A percentile compares a stretch with the other conserved stretches of the same genome.
Conservation (phyloP, 2,329 filamentous ascomycete genomes). For the Aspergillus fructus region DNA sequence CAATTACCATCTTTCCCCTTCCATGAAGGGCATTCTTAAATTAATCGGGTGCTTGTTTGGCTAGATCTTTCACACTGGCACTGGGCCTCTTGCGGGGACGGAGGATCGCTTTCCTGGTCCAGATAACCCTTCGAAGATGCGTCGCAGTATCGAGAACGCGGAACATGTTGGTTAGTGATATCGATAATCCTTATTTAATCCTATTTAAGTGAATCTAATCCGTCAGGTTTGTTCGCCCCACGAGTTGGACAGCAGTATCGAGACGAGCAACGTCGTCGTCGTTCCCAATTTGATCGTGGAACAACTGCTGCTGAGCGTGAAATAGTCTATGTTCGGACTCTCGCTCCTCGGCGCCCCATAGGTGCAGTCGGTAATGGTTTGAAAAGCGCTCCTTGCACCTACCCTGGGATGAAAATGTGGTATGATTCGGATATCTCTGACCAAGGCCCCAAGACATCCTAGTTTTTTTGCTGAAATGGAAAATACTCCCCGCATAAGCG, state of each 20-base stretch:
- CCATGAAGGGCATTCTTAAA: not conserved
- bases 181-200: not conserved
- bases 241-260: conserved; percentile 71
- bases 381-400: conserved; percentile 27
- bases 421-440: conserved; percentile 20
- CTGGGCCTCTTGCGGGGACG: conserved; percentile 58
- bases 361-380: conserved; percentile 17
- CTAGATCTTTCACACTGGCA: conserved; percentile 56
- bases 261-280: conserved; percentile 72
- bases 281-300: conserved; percentile 78
- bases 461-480: not conserved
- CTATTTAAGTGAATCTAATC: not conserved
- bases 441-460: conserved; percentile 22
- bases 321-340: conserved; percentile 42
- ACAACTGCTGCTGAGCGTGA: conserved; percentile 70
- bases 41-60: conserved; percentile 23
- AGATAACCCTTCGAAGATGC: conserved; percentile 84
- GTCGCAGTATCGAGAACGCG: conserved; percentile 82
- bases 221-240: conserved; percentile 68
- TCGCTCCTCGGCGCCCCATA: conserved; percentile 19
- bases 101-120: conserved; percentile 75
- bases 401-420: conserved; percentile 25
- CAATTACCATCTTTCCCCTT: not conserved
- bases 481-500: too few relatives aligned
- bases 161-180: conserved; percentile 70